Conservation (phyloP, 2,329 filamentous ascomycete genomes). For the Xylaria sp. region DNA sequence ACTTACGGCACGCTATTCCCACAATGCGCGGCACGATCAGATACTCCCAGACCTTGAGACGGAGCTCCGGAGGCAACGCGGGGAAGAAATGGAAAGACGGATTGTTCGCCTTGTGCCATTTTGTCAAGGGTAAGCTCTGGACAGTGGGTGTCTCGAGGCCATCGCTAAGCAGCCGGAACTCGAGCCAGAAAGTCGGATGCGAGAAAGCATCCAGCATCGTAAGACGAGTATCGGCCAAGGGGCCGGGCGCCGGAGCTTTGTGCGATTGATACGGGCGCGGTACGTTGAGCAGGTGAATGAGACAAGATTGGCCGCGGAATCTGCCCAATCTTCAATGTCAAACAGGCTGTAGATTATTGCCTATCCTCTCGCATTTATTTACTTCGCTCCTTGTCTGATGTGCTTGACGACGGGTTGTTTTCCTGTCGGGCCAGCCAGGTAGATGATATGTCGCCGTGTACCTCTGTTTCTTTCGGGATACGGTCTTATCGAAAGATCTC, state of each 20-base stretch:
- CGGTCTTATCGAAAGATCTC: background rate
- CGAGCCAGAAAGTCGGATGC: constrained; percentile 54
- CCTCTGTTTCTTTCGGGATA: constrained; percentile 4
- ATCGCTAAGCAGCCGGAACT: constrained; percentile 59
- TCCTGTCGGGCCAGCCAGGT: background rate
- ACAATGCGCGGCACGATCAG: constrained; percentile 59
- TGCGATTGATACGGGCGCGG: background rate
- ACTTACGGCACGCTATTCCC: constrained; percentile 55
- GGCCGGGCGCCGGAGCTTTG: background rate
- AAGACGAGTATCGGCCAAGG: background rate
- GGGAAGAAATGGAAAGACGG: constrained; percentile 51
- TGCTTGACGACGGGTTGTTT: background rate
- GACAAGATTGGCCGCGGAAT: background rate
- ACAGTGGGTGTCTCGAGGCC: constrained; percentile 48
- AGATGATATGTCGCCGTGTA: background rate
- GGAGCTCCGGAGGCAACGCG: constrained; percentile 59
- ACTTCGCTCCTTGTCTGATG: background rate
- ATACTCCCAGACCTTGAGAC: constrained; percentile 60
- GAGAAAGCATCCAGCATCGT: constrained; percentile 19
- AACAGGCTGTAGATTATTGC: background rate
- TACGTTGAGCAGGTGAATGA: background rate
- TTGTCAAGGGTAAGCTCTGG: constrained; percentile 32
- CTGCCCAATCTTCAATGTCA: background rate
- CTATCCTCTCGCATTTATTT: background rate
- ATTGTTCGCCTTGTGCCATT: constrained; percentile 29